Conservation (phyloP, 768 basidiomycete species). For the Pleurotus citrinopileatus region DNA sequence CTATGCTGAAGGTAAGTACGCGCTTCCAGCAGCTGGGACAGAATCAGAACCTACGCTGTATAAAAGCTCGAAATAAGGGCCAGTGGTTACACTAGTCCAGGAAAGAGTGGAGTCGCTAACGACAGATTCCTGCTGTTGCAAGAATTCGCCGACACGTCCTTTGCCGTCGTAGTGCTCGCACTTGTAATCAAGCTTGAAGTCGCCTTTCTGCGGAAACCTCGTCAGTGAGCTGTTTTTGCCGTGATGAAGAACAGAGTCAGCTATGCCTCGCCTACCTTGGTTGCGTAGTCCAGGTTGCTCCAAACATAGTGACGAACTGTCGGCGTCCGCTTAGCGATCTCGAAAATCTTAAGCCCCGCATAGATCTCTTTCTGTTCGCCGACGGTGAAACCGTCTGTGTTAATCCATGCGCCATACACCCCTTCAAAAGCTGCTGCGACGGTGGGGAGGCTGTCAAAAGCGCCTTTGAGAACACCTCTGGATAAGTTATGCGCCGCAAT, state of each 20-base stretch:
- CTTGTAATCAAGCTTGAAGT: slow-evolving; percentile 28
- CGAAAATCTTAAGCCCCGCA: slow-evolving; percentile 38
- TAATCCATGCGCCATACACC: slow-evolving; percentile 39
- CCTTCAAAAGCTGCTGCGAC: slow-evolving; percentile 30
- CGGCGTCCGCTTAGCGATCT: slow-evolving; percentile 30
- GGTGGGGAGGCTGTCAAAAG: slow-evolving; percentile 28
- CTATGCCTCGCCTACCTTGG: slow-evolving; percentile 26
- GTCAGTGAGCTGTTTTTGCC: neutral
- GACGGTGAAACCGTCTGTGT: slow-evolving; percentile 38
- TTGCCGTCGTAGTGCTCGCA: slow-evolving; percentile 39
- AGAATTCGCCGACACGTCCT: slow-evolving; percentile 36
- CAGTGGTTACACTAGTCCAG: slow-evolving; percentile 35
- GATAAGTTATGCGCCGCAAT: neutral
- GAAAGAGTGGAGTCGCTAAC: slow-evolving; percentile 25
- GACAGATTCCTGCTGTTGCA: slow-evolving; percentile 31
- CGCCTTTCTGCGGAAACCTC: slow-evolving; percentile 15
- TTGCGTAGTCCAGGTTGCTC: slow-evolving; percentile 38
- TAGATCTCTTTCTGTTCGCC: slow-evolving; percentile 38
- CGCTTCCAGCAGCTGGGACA: neutral
- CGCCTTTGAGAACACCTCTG: slow-evolving; percentile 19
- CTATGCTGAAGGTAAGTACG: slow-evolving; percentile 12
- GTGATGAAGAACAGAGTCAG: neutral
- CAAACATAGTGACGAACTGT: slow-evolving; percentile 37
- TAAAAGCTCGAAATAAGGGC: slow-evolving; percentile 42
- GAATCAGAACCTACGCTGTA: slow-evolving; percentile 26